Conservation (phyloP, 1,139 yeast genomes). For the Barnettozyma hawaiiensis region DNA sequence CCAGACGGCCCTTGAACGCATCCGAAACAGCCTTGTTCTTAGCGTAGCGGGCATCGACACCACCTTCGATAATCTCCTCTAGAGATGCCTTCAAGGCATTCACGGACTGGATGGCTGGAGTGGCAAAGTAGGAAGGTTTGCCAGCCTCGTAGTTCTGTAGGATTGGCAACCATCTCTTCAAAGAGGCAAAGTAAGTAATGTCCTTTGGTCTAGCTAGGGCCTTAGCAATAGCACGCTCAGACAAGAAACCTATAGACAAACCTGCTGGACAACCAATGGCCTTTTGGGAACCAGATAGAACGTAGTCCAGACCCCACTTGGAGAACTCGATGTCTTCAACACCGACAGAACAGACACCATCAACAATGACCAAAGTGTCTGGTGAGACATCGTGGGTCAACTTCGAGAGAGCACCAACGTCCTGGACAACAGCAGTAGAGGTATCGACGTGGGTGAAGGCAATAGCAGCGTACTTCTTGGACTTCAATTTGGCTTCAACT, state of each 20-base stretch:
- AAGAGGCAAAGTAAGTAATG: constrained; percentile 64
- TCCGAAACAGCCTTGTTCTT: constrained; percentile 60
- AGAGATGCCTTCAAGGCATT: constrained; percentile 78
- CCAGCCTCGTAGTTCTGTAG: constrained; percentile 85
- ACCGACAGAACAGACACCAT: constrained; percentile 92
- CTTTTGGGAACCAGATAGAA: constrained; percentile 89
- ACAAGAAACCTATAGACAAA: constrained; percentile 68
- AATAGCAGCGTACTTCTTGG: constrained; percentile 55
- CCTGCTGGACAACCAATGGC: constrained; percentile 96
- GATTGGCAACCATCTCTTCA: constrained; percentile 84
- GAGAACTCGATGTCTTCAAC: constrained; percentile 84
- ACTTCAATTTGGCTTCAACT: constrained; percentile 49
- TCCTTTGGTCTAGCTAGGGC: constrained; percentile 53
- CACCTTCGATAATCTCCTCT: constrained; percentile 57
- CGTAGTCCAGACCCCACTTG: constrained; percentile 86
- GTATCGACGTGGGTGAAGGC: constrained; percentile 96
- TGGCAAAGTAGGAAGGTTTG: constrained; percentile 82
- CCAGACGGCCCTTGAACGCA: constrained; percentile 53
- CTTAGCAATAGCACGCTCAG: constrained; percentile 65
- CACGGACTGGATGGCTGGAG: constrained; percentile 85
- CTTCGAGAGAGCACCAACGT: constrained; percentile 58
- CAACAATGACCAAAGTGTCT: constrained; percentile 77
- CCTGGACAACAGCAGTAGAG: constrained; percentile 83
- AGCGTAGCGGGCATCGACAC: constrained; percentile 58
- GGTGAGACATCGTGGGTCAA: constrained; percentile 65